These are phyloP conservation scores for Magnaporthales sp. DNA, from an alignment of 2,329 filamentous ascomycete species.

Conservation along the genomic window DNA sequence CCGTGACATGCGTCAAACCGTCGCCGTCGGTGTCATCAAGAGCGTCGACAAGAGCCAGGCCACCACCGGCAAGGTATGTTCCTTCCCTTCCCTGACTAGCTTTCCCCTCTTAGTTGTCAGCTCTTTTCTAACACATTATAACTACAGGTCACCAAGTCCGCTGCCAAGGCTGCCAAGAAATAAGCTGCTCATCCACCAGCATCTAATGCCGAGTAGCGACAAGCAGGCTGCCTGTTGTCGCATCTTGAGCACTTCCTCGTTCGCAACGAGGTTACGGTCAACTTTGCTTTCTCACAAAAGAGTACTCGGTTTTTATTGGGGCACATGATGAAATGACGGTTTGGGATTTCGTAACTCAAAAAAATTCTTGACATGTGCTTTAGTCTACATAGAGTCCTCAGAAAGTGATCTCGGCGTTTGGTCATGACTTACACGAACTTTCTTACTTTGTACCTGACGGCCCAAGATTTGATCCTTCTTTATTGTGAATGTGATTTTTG, in stretches of 20 bases:
- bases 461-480: too few relatives aligned
- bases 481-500: too few relatives aligned
- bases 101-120: too few relatives aligned
- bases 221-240: conserved; percentile 9
- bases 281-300: neutral
- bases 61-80: conserved; percentile 47
- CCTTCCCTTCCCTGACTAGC: conserved; percentile 16
- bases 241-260: conserved; percentile 10
- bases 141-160: conserved; percentile 54
- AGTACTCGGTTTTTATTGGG: neutral
- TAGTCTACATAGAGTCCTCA: neutral
- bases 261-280: neutral
- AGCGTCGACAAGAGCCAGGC: conserved; percentile 58
- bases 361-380: neutral
- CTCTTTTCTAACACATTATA: conserved; percentile 7
- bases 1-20: conserved; percentile 93
- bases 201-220: conserved; percentile 11
- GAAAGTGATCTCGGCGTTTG: neutral
- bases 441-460: neutral
- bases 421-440: neutral
- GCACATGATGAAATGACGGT: neutral
- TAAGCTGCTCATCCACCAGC: conserved; percentile 34
- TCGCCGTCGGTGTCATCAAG: conserved; percentile 95
- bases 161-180: conserved; percentile 69
- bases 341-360: neutral